phyloP scores from a whole-genome alignment of 306 rosid genomes.

The Lathyrus oleraceus region DNA sequence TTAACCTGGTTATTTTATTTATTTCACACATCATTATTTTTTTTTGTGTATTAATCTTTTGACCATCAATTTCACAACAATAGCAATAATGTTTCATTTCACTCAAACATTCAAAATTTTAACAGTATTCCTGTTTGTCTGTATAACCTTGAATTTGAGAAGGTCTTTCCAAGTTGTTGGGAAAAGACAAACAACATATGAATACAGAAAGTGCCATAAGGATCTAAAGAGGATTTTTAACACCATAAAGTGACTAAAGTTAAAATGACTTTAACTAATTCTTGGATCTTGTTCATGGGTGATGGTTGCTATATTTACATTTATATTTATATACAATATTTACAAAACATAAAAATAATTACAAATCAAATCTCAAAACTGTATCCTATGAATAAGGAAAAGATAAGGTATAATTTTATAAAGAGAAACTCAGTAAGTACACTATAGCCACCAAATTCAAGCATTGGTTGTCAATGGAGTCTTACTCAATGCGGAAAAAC shows the following conservation, averaged over 20 bases:
- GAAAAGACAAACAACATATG: not conserved
- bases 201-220: not conserved
- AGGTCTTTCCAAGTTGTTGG: not conserved
- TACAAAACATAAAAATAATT: not conserved
- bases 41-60: too few relatives aligned
- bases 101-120: too few relatives aligned
- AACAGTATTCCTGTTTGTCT: too few relatives aligned
- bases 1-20: too few relatives aligned
- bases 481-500: slow-evolving; percentile 36
- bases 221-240: not conserved
- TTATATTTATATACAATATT: not conserved
- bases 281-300: not conserved
- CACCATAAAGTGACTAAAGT: not conserved
- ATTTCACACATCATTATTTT: too few relatives aligned
- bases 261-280: not conserved
- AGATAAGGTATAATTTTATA: slow-evolving; percentile 6
- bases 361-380: not conserved
- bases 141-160: too few relatives aligned
- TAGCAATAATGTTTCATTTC: too few relatives aligned
- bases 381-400: not conserved
- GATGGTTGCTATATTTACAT: not conserved
- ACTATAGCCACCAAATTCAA: slow-evolving; percentile 12
- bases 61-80: too few relatives aligned
- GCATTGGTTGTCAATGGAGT: slow-evolving; percentile 38
- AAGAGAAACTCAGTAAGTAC: not conserved